Base-by-base conservation (phyloP, 2,329 filamentous ascomycete species). In the Penicillium freii region DNA sequence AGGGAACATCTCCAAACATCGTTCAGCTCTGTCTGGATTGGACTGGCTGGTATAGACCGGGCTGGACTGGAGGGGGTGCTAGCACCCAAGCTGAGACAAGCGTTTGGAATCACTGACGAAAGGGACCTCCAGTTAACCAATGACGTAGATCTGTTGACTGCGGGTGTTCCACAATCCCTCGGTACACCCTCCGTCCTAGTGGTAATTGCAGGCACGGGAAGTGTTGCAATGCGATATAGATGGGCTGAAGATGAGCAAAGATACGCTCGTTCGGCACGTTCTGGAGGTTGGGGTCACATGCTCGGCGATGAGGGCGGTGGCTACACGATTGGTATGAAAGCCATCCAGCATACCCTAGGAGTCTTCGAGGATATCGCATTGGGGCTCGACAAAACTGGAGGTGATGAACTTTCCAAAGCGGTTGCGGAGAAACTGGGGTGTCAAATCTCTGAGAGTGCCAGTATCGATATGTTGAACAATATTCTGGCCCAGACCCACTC, bases 291-390 rank as follows among this genome's bases (percentile, higher is more conserved):
- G 78, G 77, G 78, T 3, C 67, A 74, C 54, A 63, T 78, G 5
- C 65, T 80, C 2, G 77, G 78, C 1, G 78, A 80, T 49, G 75
- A 80, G 38, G 78, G 78, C 0, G 72, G 71, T 0, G 78, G 75
- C 3, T 79, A 73, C 59, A 69, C 71, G 1, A 75, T 79, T 15
- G 77, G 77, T 1, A 60, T 72, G 29, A 66, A 71, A 49, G 76
- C 70, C 0, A 62, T 77, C 13, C 69, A 73, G 13, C 56, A 63
- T 4, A 68, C 75, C 0, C 58, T 79, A n/a, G 57, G 58, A 2
- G 56, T 61, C 4, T 57, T 71, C 9, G 75, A 78, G 51, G 54
- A 67, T 3, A 56, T 63, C 13, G 57, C 52, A 0, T 56, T 70
- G 1, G 61, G 60, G 1, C 43, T 67, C 39, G n/a, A 39, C 1